A percentile compares a stretch with the other conserved stretches of the same genome.
Conservation (phyloP, 116 monocot genomes). For the Posidonia oceanica region DNA sequence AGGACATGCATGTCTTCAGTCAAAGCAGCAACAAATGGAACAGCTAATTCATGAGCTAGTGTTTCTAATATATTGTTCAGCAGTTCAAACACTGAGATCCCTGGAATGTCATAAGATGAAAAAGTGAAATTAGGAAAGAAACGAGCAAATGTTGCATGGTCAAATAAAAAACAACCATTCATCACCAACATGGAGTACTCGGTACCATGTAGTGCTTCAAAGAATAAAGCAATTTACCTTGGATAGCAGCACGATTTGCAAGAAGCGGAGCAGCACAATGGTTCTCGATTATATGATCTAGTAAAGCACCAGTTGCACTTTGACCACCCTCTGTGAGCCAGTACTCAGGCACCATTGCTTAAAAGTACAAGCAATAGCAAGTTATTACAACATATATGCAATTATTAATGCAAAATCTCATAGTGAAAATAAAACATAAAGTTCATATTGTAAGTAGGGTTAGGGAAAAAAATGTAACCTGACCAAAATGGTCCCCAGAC, state of each 20-base stretch:
- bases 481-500: constrained; percentile 99
- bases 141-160: no score
- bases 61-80: constrained; percentile 71
- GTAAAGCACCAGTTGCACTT: constrained; percentile 88
- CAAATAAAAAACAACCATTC: no score
- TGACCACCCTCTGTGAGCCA: constrained; percentile 99
- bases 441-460: background rate
- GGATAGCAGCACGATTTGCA: constrained; percentile 82
- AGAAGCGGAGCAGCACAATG: constrained; percentile 67
- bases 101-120: constrained; percentile 13
- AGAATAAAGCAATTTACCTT: constrained; percentile 24
- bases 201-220: background rate
- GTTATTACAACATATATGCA: background rate
- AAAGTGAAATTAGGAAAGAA: background rate
- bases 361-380: background rate
- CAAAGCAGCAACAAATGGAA: constrained; percentile 63
- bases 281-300: constrained; percentile 81
- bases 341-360: constrained; percentile 91
- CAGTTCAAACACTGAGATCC: constrained; percentile 63
- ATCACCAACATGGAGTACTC: background rate
- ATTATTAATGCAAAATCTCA: background rate
- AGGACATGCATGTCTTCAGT: constrained; percentile 85
- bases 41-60: constrained; percentile 43
- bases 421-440: background rate
- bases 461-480: constrained; percentile 23